Evolutionary conservation across 140 eudicot genomes (phyloP).

Genomic region (Cichorium intybus): DNA sequence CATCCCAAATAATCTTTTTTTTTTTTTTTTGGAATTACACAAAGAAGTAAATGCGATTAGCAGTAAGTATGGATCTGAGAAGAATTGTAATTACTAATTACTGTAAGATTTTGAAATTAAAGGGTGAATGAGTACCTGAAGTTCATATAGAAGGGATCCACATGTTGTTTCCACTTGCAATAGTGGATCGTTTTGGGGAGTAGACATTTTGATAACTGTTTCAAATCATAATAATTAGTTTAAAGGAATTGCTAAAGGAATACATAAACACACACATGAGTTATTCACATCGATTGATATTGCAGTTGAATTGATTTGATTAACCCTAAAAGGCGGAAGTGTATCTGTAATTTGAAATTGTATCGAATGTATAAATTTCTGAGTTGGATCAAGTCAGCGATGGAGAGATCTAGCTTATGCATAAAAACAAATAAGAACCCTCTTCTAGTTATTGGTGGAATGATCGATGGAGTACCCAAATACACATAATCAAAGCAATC

Average conservation of each 20-base stretch:
- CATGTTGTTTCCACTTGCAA: conserved; percentile 58
- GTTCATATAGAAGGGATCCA: conserved; percentile 70
- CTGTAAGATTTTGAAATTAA: background rate
- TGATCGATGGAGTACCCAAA: background rate
- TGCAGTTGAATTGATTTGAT: background rate
- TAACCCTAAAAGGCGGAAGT: conserved; percentile 8
- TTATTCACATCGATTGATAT: background rate
- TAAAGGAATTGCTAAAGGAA: no score
- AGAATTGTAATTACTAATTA: background rate
- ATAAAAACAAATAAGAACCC: background rate
- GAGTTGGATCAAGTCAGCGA: background rate
- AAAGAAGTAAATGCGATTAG: conserved; percentile 3
- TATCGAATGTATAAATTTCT: background rate
- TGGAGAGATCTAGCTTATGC: conserved; percentile 16
- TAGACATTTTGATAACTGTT: conserved; percentile 34
- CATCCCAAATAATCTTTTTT: conserved; percentile 67
- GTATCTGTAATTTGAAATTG: background rate
- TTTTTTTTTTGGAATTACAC: conserved; percentile 1
- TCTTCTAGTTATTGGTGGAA: background rate
- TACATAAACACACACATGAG: background rate
- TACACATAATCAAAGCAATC: background rate
- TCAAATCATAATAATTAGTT: background rate
- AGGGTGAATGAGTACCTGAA: conserved; percentile 44
- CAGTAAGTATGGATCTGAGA: background rate
- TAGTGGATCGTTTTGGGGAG: conserved; percentile 41